Evolutionary conservation across 768 basidiomycete species (phyloP), one percentile per base, ranked within the genome.

Genomic region (Epithele typhae): DNA sequence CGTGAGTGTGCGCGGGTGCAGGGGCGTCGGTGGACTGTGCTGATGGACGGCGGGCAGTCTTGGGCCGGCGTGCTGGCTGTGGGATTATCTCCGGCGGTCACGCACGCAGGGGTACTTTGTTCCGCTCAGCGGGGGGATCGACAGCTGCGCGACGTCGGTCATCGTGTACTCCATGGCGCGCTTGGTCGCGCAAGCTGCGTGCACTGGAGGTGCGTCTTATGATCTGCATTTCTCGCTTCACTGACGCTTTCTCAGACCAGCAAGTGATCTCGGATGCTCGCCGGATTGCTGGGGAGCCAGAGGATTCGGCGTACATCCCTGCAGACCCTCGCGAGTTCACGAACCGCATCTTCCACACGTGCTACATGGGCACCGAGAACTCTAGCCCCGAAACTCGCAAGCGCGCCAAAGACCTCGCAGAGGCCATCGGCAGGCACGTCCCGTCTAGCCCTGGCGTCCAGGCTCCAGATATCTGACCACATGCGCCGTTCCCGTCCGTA

Each of bases 51-150:
- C 21, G 10, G 37, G 22, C 52, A 97, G 95, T 2, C 71, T 98
- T 2, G 96, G 96, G 4, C 96, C 96, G 6, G 96, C 95, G 14
- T 98, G 96, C 61, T 99, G 96, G 96, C 74, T 99, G n/a, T 99
- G 96, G 96, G 96, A 99, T 63, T 99, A 98, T 60, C 80, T 99
- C 24, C 78, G 96, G 30, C 82, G 96, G 36, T 98, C 95, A 5
- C 75, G 90, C 8, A 92, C 87, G 0, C 89, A 92, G 54, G 96
- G 96, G 3, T 98, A 94, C 68, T 98, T 98, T 59, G 68, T 98
- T 18, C 95, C 96, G 0, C 74, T 99, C 12, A 93, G 91, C 46
- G 95, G 96, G 8, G 96, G 96, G 14, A 92, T 99, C 46, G 96
- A 99, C 64, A 93, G 91, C 56, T 99, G 96, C 59, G 92, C 96